These are phyloP conservation scores for Musa schizocarpa DNA, from an alignment of 176 grass and related monocot genomes.

Conservation along the genomic window DNA sequence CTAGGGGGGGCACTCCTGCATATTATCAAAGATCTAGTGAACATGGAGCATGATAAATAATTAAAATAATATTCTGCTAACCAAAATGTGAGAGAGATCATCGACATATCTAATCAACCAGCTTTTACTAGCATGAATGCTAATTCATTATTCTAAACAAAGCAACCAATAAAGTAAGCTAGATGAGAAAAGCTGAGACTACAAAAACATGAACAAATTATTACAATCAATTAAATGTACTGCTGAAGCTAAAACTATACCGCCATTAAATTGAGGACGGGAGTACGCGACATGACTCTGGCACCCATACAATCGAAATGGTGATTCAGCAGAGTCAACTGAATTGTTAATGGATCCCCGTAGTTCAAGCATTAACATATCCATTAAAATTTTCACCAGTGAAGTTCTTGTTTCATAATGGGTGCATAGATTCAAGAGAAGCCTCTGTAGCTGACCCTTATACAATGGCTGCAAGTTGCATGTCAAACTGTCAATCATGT, in stretches of 20 bases:
- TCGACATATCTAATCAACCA: background rate
- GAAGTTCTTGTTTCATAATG: conserved; percentile 76
- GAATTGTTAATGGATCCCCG: conserved; percentile 50
- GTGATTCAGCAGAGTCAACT: conserved; percentile 44
- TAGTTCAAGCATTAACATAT: conserved; percentile 98
- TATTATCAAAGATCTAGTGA: background rate
- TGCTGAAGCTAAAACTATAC: conserved; percentile 32
- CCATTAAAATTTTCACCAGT: conserved; percentile 78
- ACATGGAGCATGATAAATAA: background rate
- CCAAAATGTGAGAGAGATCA: background rate
- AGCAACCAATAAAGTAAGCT: background rate
- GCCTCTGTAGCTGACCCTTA: conserved; percentile 89
- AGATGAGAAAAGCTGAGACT: background rate
- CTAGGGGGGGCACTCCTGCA: conserved; percentile 82
- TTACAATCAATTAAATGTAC: background rate
- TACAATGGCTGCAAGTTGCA: conserved; percentile 61
- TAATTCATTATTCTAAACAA: background rate
- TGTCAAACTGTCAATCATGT: background rate
- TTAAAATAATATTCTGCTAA: background rate
- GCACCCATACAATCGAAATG: conserved; percentile 93
- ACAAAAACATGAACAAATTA: background rate
- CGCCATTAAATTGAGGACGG: conserved; percentile 77
- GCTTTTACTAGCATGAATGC: background rate
- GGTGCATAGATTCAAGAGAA: conserved; percentile 90
- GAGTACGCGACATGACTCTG: conserved; percentile 90